Base-by-base conservation (phyloP, 495 filamentous ascomycete genomes). In the Parathielavia hyrcaniae region DNA sequence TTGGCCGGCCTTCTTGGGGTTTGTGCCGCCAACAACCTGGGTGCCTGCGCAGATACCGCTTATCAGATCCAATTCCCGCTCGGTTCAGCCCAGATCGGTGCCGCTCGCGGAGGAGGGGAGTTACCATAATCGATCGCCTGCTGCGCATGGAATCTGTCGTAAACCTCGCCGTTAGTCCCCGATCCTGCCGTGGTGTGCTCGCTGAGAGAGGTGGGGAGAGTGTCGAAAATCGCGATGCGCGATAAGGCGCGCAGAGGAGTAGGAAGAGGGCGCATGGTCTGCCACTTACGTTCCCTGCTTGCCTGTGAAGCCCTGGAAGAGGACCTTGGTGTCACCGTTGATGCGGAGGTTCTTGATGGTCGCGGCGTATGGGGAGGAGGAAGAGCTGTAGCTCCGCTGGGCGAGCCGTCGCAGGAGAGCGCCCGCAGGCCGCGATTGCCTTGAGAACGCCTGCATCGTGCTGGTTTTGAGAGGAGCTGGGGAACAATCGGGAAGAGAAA, bases 91-190 rank as follows among this genome's bases (percentile, higher is more conserved):
- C 13, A 44, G 39, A 22, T 23, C 26, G 40, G 36, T 13, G 17
- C 40, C 44, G 50, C 4, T 41, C n/a, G 46, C 16, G 8, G 46
- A 9, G 13, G 38, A 32, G 30, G 10, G 32, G 39, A 44, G 54
- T 67, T 88, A 95, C 92, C 92, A 72, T 97, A 96, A 68, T 91
- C 93, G 71, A 99, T 99, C 49, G 93, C 93, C 80, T 96, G 91
- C 73, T 91, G 81, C 59, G 93, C 95, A 71, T 98, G 93, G 81
- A 99, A 99, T 58, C 91, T 97, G 64, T 44, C 39, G 16, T 34
- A 50, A 44, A 32, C 23, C 38, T 64, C 64, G 73, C 59, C n/a
- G 71, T 85, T 70, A 85, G 78, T 34, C 34, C 39, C 26, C 17
- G 16, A 39, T 40, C 12, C 44, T 5, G 14, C 20, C 44, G 20